Evolutionary conservation across 2,329 filamentous ascomycete species (phyloP).

Genomic region (Cladosporium sp.): DNA sequence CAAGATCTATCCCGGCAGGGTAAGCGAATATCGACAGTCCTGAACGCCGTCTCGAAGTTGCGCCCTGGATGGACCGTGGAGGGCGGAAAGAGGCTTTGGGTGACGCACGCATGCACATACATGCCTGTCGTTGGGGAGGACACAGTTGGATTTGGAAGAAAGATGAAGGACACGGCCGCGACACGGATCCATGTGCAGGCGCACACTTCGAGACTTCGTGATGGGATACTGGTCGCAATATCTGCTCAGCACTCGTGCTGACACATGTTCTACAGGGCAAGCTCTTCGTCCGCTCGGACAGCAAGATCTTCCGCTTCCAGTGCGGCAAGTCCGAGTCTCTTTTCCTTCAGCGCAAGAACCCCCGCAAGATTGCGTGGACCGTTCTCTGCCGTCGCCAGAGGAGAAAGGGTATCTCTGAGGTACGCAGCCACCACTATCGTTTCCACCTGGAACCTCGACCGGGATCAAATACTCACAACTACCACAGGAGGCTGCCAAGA

Average conservation of each 20-base stretch:
- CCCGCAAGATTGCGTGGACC: slow-evolving; percentile 98
- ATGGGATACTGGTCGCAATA: background rate
- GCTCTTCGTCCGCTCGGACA: slow-evolving; percentile 98
- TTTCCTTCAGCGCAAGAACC: slow-evolving; percentile 99
- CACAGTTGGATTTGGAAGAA: background rate
- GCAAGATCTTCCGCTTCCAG: slow-evolving; percentile 99
- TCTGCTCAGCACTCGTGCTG: slow-evolving; percentile 13
- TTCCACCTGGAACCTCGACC: background rate
- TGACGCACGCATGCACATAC: slow-evolving; percentile 21
- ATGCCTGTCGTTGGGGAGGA: background rate
- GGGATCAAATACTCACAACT: slow-evolving; percentile 17
- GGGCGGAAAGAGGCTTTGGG: background rate
- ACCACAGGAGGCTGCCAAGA: slow-evolving; percentile 96
- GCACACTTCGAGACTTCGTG: background rate
- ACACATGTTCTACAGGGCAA: slow-evolving; percentile 69
- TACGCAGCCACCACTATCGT: slow-evolving; percentile 51
- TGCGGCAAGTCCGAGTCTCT: slow-evolving; percentile 99
- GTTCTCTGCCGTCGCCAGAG: slow-evolving; percentile 97
- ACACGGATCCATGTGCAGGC: background rate
- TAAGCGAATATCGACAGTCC: slow-evolving; percentile 33
- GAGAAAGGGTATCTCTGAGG: slow-evolving; percentile 99
- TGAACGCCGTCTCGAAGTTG: background rate
- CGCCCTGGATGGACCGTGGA: background rate
- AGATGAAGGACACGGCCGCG: slow-evolving; percentile 1
- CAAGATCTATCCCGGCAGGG: slow-evolving; percentile 79